Base-by-base conservation (phyloP, 2,329 filamentous ascomycete genomes). In the Didymella glomerata region DNA sequence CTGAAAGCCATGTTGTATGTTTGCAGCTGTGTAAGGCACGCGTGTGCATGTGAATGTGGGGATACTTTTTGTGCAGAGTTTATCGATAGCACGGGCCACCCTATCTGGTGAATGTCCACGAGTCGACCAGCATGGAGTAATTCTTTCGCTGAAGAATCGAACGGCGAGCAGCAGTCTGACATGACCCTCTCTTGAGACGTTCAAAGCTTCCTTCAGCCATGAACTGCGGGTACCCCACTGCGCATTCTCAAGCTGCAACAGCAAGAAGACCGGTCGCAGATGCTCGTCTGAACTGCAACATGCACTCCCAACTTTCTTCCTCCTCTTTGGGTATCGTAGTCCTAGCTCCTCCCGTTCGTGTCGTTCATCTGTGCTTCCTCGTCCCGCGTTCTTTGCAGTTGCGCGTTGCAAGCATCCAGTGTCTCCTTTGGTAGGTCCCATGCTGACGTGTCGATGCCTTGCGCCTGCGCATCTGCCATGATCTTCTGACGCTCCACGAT, bases 1-100 rank as follows among this genome's bases (percentile, higher is more conserved):
- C 82, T 83, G 70, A 88, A 86, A 8, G 73, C 55, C 72, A 74
- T 74, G 27, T 58, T 65, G 48, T 50, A 4, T 22, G 44, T 57
- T 49, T n/a, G 14, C 11, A 20, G 28, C 45, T 48, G 20, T 24
- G 46, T 42, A 27, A 42, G 41, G 28, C 32, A 25, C 22, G 44
- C 34, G 13, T 27, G 13, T 34, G 52, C 51, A 55, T 51, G 57
- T 60, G 57, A 54, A 47, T 32, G 61, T 60, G 58, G 45, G 49
- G 57, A 51, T 49, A 32, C 48, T 60, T 64, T 62, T 62, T 57
- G 48, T 53, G 57, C 41, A 18, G 28, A 25, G 46, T 32, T 55
- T 60, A 60, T 60, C 57, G 57, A 60, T 60, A 55, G 34, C n/a
- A 18, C 6, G 28, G 57, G 28, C 47, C 48, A 48, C 48, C 42